Conservation (phyloP, 768 basidiomycete genomes). For the Hygrophorus russula region DNA sequence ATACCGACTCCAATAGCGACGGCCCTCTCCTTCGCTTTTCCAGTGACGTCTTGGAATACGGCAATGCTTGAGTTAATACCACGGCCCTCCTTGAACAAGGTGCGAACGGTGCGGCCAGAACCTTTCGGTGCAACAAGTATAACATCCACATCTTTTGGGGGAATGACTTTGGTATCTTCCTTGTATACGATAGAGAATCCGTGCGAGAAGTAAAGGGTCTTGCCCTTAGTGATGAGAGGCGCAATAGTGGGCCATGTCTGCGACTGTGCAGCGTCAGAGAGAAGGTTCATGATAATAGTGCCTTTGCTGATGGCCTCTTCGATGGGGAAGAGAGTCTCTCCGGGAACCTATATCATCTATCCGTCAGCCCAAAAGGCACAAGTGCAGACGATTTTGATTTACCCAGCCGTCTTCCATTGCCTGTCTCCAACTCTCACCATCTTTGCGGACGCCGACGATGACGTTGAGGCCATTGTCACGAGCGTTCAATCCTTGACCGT, state of each 20-base stretch:
- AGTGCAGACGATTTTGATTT: slow-evolving; percentile 13
- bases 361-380: slow-evolving; percentile 1
- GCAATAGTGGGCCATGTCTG: slow-evolving; percentile 84
- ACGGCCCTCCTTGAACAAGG: slow-evolving; percentile 99
- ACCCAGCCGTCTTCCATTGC: slow-evolving; percentile 96
- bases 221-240: slow-evolving; percentile 97
- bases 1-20: slow-evolving; percentile 88
- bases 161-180: slow-evolving; percentile 89
- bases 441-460: slow-evolving; percentile 95
- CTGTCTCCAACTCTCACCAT: slow-evolving; percentile 94
- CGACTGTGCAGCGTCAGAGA: slow-evolving; percentile 98
- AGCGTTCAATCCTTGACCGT: slow-evolving; percentile 97
- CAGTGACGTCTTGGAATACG: slow-evolving; percentile 96
- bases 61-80: slow-evolving; percentile 95
- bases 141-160: slow-evolving; percentile 91
- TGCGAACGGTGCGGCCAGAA: slow-evolving; percentile 96
- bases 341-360: slow-evolving; percentile 55
- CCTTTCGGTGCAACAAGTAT: slow-evolving; percentile 99
- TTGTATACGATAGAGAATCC: slow-evolving; percentile 99
- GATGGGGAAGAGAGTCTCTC: slow-evolving; percentile 95
- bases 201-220: slow-evolving; percentile 99
- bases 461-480: slow-evolving; percentile 99
- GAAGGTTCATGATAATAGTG: slow-evolving; percentile 99
- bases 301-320: slow-evolving; percentile 94
- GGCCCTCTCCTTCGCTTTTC: slow-evolving; percentile 96